Conservation (phyloP, 1,139 yeast genomes). For the Nakaseomyces uthaithaninus region DNA sequence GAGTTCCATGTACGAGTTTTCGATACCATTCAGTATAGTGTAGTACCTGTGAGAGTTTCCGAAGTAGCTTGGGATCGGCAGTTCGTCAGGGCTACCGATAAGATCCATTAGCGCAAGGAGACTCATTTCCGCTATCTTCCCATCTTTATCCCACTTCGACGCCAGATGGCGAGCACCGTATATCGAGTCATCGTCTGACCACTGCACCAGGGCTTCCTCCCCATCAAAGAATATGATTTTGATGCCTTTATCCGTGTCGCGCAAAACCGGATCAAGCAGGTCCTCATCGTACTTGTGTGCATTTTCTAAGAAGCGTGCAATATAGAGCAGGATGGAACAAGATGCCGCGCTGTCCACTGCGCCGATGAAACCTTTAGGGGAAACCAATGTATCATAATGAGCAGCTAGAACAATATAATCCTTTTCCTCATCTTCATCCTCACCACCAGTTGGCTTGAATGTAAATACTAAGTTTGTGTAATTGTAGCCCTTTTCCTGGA, state of each 20-base stretch:
- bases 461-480: constrained; percentile 43
- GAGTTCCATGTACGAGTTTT: constrained; percentile 17
- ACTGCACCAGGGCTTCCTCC: constrained; percentile 46
- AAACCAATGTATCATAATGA: constrained; percentile 45
- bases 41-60: constrained; percentile 37
- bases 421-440: constrained; percentile 17
- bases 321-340: constrained; percentile 43
- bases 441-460: constrained; percentile 17
- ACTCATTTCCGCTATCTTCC: constrained; percentile 31
- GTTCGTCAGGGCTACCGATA: constrained; percentile 35
- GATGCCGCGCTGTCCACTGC: constrained; percentile 54
- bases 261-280: constrained; percentile 10
- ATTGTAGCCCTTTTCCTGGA: constrained; percentile 34
- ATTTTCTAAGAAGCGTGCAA: constrained; percentile 34
- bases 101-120: constrained; percentile 43
- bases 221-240: constrained; percentile 51
- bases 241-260: constrained; percentile 33
- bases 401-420: constrained; percentile 40
- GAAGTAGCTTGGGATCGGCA: constrained; percentile 40
- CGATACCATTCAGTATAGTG: constrained; percentile 32
- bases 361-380: constrained; percentile 46
- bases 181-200: constrained; percentile 45
- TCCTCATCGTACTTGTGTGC: constrained; percentile 6
- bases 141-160: constrained; percentile 31
- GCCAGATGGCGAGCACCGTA: constrained; percentile 50